phyloP scores from a whole-genome alignment of 345 rosid species.

The Camelina laxa region DNA sequence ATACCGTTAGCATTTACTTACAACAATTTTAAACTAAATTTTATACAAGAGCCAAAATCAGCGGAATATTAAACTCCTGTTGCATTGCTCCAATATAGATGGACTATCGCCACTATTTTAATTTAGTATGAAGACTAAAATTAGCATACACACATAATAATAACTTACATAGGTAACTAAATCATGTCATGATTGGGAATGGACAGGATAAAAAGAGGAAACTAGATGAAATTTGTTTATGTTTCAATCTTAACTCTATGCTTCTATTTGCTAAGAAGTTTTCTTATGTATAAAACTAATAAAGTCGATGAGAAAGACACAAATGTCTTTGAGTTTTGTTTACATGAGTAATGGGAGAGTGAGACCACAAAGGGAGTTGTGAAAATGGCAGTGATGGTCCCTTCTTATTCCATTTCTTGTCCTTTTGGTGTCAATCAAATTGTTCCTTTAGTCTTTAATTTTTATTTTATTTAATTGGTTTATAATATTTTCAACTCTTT shows the following conservation, averaged over 20 bases:
- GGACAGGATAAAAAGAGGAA: slow-evolving; percentile 19
- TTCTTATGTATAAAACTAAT: background rate
- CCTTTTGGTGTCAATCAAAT: slow-evolving; percentile 40
- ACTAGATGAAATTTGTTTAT: background rate
- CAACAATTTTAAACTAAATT: no score
- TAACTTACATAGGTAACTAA: background rate
- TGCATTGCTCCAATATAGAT: background rate
- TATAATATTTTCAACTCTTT: background rate
- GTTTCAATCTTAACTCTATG: slow-evolving; percentile 19
- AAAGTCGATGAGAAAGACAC: slow-evolving; percentile 26
- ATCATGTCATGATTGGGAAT: slow-evolving; percentile 15
- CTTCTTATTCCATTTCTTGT: slow-evolving; percentile 47
- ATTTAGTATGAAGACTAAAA: background rate
- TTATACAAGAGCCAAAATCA: no score
- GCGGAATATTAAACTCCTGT: background rate
- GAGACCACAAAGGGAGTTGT: slow-evolving; percentile 41
- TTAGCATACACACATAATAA: background rate
- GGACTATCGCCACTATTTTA: background rate
- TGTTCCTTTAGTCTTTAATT: slow-evolving; percentile 32
- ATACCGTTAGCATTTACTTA: background rate
- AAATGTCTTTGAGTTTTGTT: slow-evolving; percentile 22
- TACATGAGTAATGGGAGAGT: slow-evolving; percentile 36
- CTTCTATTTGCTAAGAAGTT: slow-evolving; percentile 15
- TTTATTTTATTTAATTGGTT: background rate
- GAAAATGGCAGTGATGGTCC: slow-evolving; percentile 47